Evolutionary conservation across 495 filamentous ascomycete species (phyloP).

Genomic region (Aspergillus egyptiacus): DNA sequence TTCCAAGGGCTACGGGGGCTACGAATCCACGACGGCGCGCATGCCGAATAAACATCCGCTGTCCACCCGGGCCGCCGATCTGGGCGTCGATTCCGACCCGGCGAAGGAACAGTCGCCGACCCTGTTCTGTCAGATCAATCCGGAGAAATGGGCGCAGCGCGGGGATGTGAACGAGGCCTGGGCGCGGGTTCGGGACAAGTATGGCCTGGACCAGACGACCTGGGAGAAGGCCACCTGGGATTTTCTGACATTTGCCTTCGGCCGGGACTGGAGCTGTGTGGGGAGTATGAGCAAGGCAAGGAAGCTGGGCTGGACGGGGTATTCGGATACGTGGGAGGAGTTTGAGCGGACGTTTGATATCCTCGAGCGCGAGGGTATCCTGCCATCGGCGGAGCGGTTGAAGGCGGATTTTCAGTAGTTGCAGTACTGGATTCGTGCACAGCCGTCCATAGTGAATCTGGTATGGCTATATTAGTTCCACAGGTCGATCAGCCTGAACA

Average conservation of each 20-base stretch:
- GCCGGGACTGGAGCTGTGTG: constrained; percentile 42
- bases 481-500: no score
- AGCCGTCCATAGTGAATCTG: no score
- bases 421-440: no score
- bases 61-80: constrained; percentile 16
- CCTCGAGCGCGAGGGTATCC: constrained; percentile 29
- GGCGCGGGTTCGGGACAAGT: constrained; percentile 37
- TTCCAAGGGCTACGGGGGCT: constrained; percentile 5
- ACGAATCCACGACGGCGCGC: neutral
- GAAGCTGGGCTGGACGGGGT: constrained; percentile 34
- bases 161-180: constrained; percentile 47
- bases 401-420: constrained; percentile 18
- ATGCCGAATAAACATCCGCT: constrained; percentile 39
- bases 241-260: constrained; percentile 47
- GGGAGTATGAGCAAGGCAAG: constrained; percentile 54
- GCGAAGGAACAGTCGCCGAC: constrained; percentile 15
- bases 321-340: constrained; percentile 47
- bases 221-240: constrained; percentile 54
- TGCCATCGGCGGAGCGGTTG: constrained; percentile 14
- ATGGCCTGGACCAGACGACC: constrained; percentile 42
- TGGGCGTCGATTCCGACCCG: constrained; percentile 34
- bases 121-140: constrained; percentile 43
- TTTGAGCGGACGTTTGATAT: constrained; percentile 43
- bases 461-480: no score
- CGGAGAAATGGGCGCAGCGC: constrained; percentile 46